Conservation (phyloP, 2,329 filamentous ascomycete genomes). For the Fusarium dimerum region DNA sequence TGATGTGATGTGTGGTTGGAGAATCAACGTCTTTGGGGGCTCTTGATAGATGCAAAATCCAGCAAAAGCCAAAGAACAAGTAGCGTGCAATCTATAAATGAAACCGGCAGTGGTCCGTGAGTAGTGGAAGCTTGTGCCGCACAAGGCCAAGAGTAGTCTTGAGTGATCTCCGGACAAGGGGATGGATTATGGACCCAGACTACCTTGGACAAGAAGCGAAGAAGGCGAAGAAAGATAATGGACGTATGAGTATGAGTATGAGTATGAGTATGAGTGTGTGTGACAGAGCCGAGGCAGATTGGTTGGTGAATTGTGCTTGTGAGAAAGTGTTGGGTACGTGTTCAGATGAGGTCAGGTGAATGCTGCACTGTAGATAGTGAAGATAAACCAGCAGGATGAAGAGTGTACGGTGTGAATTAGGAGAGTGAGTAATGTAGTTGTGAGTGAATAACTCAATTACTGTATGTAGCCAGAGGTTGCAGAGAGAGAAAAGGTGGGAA, state of each 20-base stretch:
- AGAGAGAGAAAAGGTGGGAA: no score
- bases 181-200: neutral
- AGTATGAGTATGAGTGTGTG: no score
- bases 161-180: neutral
- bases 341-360: neutral
- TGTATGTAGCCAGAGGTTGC: no score
- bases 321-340: slow-evolving; percentile 2
- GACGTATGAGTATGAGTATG: slow-evolving; percentile 1
- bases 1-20: neutral
- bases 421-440: slow-evolving; percentile 1
- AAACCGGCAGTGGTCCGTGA: neutral
- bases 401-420: neutral
- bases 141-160: neutral
- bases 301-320: neutral
- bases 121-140: neutral
- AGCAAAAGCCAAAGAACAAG: neutral
- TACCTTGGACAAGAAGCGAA: neutral
- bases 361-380: neutral
- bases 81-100: neutral
- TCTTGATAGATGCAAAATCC: neutral
- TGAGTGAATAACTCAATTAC: no score
- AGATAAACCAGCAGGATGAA: slow-evolving; percentile 4
- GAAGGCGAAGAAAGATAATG: neutral
- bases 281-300: slow-evolving; percentile 9
- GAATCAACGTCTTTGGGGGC: neutral